Evolutionary conservation across 2,329 filamentous ascomycete species (phyloP).

Genomic region (Cercospora sp.): DNA sequence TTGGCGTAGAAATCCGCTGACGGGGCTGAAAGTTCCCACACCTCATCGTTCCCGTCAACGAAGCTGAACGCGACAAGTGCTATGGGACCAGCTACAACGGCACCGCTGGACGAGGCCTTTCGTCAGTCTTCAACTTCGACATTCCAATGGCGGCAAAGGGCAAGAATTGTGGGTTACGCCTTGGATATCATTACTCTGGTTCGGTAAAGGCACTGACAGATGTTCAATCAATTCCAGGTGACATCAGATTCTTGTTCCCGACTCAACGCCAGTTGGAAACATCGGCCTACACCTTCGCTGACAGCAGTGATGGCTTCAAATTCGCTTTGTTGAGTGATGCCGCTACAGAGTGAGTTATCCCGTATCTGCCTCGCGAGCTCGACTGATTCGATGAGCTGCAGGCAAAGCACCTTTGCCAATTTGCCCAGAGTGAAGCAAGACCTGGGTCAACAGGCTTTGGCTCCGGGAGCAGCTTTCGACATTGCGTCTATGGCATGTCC

Average conservation of each 20-base stretch:
- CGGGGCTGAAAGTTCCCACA: slow-evolving; percentile 52
- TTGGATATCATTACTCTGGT: slow-evolving; percentile 44
- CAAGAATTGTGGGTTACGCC: slow-evolving; percentile 43
- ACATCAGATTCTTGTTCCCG: slow-evolving; percentile 66
- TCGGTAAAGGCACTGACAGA: background rate
- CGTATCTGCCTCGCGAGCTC: background rate
- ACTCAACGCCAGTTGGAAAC: slow-evolving; percentile 58
- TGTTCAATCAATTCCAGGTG: slow-evolving; percentile 26
- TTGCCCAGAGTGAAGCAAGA: slow-evolving; percentile 17
- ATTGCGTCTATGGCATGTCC: slow-evolving; percentile 25
- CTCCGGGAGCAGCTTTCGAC: slow-evolving; percentile 22
- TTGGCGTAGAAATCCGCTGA: background rate
- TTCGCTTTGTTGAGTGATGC: slow-evolving; percentile 46
- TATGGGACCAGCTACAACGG: slow-evolving; percentile 59
- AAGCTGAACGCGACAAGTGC: slow-evolving; percentile 53
- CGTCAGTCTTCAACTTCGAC: slow-evolving; percentile 69
- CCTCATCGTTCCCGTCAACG: slow-evolving; percentile 63
- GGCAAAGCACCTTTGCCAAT: slow-evolving; percentile 55
- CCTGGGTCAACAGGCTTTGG: slow-evolving; percentile 16
- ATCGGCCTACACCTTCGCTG: slow-evolving; percentile 55
- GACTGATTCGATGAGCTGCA: background rate
- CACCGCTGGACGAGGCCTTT: slow-evolving; percentile 54
- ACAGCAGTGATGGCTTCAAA: slow-evolving; percentile 22
- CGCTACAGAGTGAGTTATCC: slow-evolving; percentile 41
- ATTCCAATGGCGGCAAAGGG: slow-evolving; percentile 56